Evolutionary conservation across 768 basidiomycete genomes (phyloP), one percentile per base, ranked within the genome.

Genomic region (Suillus sp.): DNA sequence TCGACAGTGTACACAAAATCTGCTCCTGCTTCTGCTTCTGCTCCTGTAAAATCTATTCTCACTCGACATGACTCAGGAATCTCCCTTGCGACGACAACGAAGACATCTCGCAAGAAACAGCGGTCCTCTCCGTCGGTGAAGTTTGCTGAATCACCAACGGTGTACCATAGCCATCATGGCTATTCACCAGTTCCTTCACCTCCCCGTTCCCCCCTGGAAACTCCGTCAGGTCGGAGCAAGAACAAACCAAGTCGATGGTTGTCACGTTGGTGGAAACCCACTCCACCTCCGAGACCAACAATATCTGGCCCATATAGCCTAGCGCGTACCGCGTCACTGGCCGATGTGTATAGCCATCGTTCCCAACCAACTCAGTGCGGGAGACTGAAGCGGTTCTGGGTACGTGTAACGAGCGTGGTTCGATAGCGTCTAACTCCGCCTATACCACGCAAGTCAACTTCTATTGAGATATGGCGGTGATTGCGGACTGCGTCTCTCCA

Each of bases 81-180:
- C 57, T 84, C 83, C 7, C 82, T 77, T 66, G 66, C 69, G 59
- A 73, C 71, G 20, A 73, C 73, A 37, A 70, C 78, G 30, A 66
- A 63, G 45, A 67, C 66, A 30, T 56, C 64, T 14, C 67, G 74
- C 20, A 70, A 65, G 63, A 78, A 69, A 65, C 77, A 55, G 34
- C 76, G 74, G n/a, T 71, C 74, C 8, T 67, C 77, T 13, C 70
- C 76, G 60, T 88, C 86, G 38, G 90, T 91, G 57, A 91, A 88
- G 67, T 91, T 91, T 65, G 86, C 86, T 34, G 87, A 89, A 62
- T 78, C 79, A 60, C 88, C 89, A 18, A 88, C 82, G 2, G 79
- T 89, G 10, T 83, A 88, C 69, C 86, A 87, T 62, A 65, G 66
- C 8, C 43, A 70, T 69, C 86, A 87, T 60, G 63, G 64, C 9